Conservation (phyloP, 257 asterid genomes). For the Cynanchum wilfordii region DNA sequence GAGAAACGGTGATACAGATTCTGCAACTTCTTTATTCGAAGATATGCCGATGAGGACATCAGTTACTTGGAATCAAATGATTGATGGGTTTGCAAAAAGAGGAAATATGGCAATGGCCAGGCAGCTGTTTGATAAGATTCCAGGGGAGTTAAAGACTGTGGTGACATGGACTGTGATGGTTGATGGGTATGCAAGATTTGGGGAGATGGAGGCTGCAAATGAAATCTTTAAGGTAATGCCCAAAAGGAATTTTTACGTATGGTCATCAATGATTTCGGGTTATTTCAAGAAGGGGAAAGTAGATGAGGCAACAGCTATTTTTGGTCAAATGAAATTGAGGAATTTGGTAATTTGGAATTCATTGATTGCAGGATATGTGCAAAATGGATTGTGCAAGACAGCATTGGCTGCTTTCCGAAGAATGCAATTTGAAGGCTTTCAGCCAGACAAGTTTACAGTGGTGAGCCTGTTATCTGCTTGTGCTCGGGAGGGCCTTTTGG, state of each 20-base stretch:
- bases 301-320: slow-evolving; percentile 46
- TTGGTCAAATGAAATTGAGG: slow-evolving; percentile 50
- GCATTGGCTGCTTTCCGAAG: slow-evolving; percentile 45
- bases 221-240: slow-evolving; percentile 53
- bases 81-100: slow-evolving; percentile 54
- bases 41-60: slow-evolving; percentile 40
- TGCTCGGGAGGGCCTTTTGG: slow-evolving; percentile 64
- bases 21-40: slow-evolving; percentile 43
- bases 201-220: slow-evolving; percentile 62
- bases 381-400: slow-evolving; percentile 53
- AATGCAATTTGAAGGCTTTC: slow-evolving; percentile 56
- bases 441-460: slow-evolving; percentile 69
- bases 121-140: slow-evolving; percentile 47
- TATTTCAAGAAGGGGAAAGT: slow-evolving; percentile 64
- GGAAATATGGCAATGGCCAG: slow-evolving; percentile 54
- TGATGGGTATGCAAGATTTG: slow-evolving; percentile 46
- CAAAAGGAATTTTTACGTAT: slow-evolving; percentile 47
- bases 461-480: slow-evolving; percentile 69
- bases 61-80: slow-evolving; percentile 75
- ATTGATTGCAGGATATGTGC: slow-evolving; percentile 69
- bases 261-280: slow-evolving; percentile 70
- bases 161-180: slow-evolving; percentile 82
- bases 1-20: slow-evolving; percentile 32
- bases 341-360: slow-evolving; percentile 82
- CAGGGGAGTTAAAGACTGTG: slow-evolving; percentile 51